Evolutionary conservation across 345 rosid species (phyloP).

Genomic region (Anacardium occidentale): DNA sequence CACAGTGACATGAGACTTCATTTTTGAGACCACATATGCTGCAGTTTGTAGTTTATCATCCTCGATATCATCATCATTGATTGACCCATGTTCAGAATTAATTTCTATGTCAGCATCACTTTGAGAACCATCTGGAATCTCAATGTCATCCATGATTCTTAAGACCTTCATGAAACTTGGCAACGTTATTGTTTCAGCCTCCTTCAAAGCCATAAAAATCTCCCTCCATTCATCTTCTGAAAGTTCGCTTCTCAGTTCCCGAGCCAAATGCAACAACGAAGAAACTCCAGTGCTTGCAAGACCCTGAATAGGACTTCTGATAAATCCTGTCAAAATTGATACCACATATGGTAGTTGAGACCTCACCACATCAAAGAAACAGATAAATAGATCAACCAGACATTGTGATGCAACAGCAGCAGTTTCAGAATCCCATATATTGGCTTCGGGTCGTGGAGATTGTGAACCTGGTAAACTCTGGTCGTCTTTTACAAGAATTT

Average conservation of each 20-base stretch:
- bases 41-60: constrained; percentile 74
- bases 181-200: constrained; percentile 58
- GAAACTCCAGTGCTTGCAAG: constrained; percentile 78
- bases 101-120: constrained; percentile 43
- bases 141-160: constrained; percentile 64
- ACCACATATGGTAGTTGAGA: constrained; percentile 63
- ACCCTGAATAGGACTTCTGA: constrained; percentile 74
- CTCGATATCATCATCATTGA: constrained; percentile 57
- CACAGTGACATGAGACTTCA: constrained; percentile 72
- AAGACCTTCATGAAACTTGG: constrained; percentile 71
- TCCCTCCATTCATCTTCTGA: constrained; percentile 75
- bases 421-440: constrained; percentile 79
- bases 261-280: constrained; percentile 56
- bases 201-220: constrained; percentile 63
- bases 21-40: constrained; percentile 74
- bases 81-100: constrained; percentile 57
- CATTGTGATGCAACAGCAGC: constrained; percentile 63
- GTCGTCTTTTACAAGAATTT: constrained; percentile 39
- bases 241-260: constrained; percentile 55
- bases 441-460: constrained; percentile 47
- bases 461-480: constrained; percentile 36
- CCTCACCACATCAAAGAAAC: constrained; percentile 56
- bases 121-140: constrained; percentile 37
- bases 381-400: constrained; percentile 72
- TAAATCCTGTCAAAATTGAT: constrained; percentile 60